Percentiles rank a stretch among this genome's conserved stretches.
Evolutionary conservation across 2,329 filamentous ascomycete genomes (phyloP).

Genomic region (Arachnopeziza araneosa): DNA sequence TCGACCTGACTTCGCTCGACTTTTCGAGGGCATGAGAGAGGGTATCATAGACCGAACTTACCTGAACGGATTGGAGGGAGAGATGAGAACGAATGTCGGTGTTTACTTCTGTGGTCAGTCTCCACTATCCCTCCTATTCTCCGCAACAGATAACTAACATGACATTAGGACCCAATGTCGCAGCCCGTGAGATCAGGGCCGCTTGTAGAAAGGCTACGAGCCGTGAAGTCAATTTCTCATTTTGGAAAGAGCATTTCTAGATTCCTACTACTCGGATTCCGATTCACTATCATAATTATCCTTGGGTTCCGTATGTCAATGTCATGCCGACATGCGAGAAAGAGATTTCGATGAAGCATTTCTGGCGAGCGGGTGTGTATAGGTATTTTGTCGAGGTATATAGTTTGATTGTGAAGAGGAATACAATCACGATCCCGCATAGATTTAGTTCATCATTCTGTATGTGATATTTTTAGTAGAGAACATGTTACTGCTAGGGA

Average conservation of each 20-base stretch:
- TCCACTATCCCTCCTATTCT: background rate
- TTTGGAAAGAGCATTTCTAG: constrained; percentile 96
- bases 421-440: background rate
- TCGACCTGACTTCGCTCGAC: constrained; percentile 76
- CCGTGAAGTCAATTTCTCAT: constrained; percentile 83
- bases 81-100: constrained; percentile 77
- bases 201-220: constrained; percentile 69
- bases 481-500: no score
- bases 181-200: constrained; percentile 77
- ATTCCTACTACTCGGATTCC: background rate
- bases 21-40: constrained; percentile 81
- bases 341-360: constrained; percentile 8
- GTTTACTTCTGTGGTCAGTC: constrained; percentile 94
- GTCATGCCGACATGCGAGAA: background rate
- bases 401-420: background rate
- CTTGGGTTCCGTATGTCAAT: background rate
- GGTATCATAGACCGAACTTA: constrained; percentile 84
- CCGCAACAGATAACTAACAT: constrained; percentile 9
- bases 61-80: constrained; percentile 72
- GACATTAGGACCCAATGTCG: constrained; percentile 30
- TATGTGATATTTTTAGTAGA: no score
- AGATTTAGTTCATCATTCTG: no score
- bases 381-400: background rate
- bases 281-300: background rate
- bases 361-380: background rate